Conservation (phyloP, 176 grass and related monocot species). For the Olyra latifolia region DNA sequence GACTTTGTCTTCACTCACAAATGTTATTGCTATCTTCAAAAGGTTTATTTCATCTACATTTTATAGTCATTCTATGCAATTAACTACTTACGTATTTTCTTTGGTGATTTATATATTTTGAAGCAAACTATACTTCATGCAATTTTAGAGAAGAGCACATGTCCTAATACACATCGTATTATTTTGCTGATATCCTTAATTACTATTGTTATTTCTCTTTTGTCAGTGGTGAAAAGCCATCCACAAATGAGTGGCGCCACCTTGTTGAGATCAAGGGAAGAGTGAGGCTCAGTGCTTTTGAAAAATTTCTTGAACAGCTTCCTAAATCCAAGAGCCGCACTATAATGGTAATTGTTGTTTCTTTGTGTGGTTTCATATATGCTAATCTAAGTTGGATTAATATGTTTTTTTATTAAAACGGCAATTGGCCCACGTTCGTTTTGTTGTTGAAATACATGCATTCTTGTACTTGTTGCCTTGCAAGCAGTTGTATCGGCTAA, state of each 20-base stretch:
- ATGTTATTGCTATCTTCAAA: slow-evolving; percentile 68
- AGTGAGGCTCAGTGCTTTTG: slow-evolving; percentile 59
- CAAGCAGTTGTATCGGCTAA: background rate
- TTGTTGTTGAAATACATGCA: background rate
- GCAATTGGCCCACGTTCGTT: background rate
- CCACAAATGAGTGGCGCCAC: slow-evolving; percentile 64
- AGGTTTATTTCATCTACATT: slow-evolving; percentile 53
- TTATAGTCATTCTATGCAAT: background rate
- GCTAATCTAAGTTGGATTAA: background rate
- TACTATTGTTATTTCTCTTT: slow-evolving; percentile 1
- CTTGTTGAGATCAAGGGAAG: slow-evolving; percentile 82
- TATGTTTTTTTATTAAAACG: background rate
- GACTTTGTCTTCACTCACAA: slow-evolving; percentile 44
- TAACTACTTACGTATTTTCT: slow-evolving; percentile 15
- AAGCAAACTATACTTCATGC: background rate
- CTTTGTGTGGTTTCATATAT: slow-evolving; percentile 8
- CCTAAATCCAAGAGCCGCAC: slow-evolving; percentile 64
- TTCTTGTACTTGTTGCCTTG: slow-evolving; percentile 8
- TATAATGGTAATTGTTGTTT: slow-evolving; percentile 56
- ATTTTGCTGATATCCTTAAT: slow-evolving; percentile 14
- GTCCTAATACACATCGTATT: slow-evolving; percentile 4
- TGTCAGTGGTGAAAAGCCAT: slow-evolving; percentile 74
- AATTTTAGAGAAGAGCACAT: background rate
- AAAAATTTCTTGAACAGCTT: slow-evolving; percentile 78
- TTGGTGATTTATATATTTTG: background rate